phyloP scores from a whole-genome alignment of 1,284 basidiomycete species.

The Cryptococcus amylolentus region DNA sequence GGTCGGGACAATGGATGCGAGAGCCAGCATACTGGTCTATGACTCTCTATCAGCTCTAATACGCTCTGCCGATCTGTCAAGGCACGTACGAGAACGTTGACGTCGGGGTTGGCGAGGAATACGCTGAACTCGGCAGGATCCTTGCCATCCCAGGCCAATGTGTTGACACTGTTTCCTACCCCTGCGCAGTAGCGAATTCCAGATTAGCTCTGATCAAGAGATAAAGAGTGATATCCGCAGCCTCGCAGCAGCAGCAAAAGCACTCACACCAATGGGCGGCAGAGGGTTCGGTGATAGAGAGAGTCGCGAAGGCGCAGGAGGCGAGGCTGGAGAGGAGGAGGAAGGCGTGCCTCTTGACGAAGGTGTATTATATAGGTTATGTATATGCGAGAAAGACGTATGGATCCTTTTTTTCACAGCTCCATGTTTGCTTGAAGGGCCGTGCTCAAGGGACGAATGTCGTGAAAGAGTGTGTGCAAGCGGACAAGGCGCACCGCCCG shows the following conservation, averaged over 20 bases:
- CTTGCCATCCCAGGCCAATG: slow-evolving; percentile 33
- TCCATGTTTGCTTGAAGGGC: background rate
- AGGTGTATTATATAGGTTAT: background rate
- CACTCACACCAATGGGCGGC: slow-evolving; percentile 31
- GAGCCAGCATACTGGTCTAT: slow-evolving; percentile 30
- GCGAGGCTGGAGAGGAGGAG: slow-evolving; percentile 1
- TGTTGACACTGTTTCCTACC: slow-evolving; percentile 37
- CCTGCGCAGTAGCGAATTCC: slow-evolving; percentile 15
- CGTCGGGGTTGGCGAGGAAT: slow-evolving; percentile 37
- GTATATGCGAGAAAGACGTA: background rate
- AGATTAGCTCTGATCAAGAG: background rate
- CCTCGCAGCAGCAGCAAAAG: background rate
- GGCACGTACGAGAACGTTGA: slow-evolving; percentile 30
- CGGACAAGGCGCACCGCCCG: background rate
- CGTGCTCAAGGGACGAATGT: background rate
- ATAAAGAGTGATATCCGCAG: background rate
- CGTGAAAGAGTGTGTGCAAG: background rate
- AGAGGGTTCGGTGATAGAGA: slow-evolving; percentile 27
- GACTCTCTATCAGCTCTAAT: no score
- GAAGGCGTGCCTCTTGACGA: slow-evolving; percentile 2
- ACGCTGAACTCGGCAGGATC: slow-evolving; percentile 31
- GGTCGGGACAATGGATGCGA: slow-evolving; percentile 20
- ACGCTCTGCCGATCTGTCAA: no score
- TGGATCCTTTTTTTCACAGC: no score
- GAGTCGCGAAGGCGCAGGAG: slow-evolving; percentile 7